Evolutionary conservation across 768 basidiomycete genomes (phyloP), one percentile per base, ranked within the genome.

Genomic region (Podaxis carcinomalis): DNA sequence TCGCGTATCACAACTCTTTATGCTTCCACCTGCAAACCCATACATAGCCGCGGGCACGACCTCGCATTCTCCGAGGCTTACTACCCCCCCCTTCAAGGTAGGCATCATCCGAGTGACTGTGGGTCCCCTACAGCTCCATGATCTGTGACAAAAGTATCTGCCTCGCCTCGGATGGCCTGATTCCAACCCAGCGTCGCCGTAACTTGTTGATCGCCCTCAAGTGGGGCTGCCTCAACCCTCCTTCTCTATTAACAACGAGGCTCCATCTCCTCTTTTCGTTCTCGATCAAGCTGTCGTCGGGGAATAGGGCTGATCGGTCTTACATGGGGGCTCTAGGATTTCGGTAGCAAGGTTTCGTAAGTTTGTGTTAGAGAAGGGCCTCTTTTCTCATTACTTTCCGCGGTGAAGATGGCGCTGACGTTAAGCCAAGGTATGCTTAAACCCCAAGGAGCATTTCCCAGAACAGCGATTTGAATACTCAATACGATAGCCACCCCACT

Each of bases 371-470:
- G 28, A 37, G 59, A 52, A 53, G 42, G 51, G 19, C 27, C 49
- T 35, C 40, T 28, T 14, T 28, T 27, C 5, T 21, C 19, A 42
- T 5, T 53, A 19, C 42, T 47, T 25, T 49, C 59, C 53, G 59
- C 53, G 59, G 52, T 61, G 32, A 49, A 61, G 42, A 23, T 35
- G 14, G n/a, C 28, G 35, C 25, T 55, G 52, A 46, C 59, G 59
- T 53, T 51, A 53, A 53, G 51, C 51, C 59, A 53, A 60, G 51
- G 13, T 60, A 52, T 37, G 36, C 59, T 55, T 37, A 39, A 35
- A 7, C 35, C 52, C 59, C 42, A 47, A 61, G 51, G 51, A 47
- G 44, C n/a, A 25, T 37, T 14, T 21, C 59, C 52, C 32, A 61
- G 59, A 61, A 55, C 52, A 49, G 59, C 28, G 44, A 50, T 55